These are phyloP conservation scores for Thozetella sp. DNA, from an alignment of 495 filamentous ascomycete species.

Conservation along the genomic window DNA sequence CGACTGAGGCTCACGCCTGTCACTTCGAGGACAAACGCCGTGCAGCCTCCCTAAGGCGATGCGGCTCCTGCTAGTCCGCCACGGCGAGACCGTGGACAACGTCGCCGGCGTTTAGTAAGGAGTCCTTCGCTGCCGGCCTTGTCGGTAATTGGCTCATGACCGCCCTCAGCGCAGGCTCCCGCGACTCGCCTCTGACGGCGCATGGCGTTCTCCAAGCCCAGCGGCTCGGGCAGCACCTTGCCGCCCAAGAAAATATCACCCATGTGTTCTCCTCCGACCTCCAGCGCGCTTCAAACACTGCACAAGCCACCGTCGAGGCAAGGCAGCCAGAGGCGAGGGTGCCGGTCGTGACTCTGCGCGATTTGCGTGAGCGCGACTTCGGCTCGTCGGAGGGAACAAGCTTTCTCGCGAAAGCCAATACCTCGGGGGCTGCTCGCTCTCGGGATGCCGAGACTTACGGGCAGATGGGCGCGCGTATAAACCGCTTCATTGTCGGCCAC, in stretches of 20 bases:
- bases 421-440: not conserved
- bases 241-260: conserved; percentile 44
- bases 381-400: conserved; percentile 67
- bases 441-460: conserved; percentile 55
- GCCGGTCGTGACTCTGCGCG: conserved; percentile 44
- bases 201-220: conserved; percentile 79
- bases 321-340: conserved; percentile 29
- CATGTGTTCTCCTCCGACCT: conserved; percentile 82
- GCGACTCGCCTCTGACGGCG: conserved; percentile 78
- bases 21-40: no score
- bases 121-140: not conserved
- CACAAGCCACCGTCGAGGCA: conserved; percentile 59
- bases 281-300: conserved; percentile 72
- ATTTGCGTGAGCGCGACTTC: conserved; percentile 75
- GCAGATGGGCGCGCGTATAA: conserved; percentile 63
- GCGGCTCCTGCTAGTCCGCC: conserved; percentile 78
- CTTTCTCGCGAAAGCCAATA: conserved; percentile 26
- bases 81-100: conserved; percentile 90
- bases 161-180: conserved; percentile 67
- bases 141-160: conserved; percentile 21
- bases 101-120: conserved; percentile 73
- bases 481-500: conserved; percentile 62
- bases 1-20: conserved; percentile 3
- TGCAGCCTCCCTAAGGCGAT: conserved; percentile 43
- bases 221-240: conserved; percentile 63